Evolutionary conservation across 1,139 yeast genomes (phyloP), one percentile per base, ranked within the genome.

Genomic region (Candida sp.): DNA sequence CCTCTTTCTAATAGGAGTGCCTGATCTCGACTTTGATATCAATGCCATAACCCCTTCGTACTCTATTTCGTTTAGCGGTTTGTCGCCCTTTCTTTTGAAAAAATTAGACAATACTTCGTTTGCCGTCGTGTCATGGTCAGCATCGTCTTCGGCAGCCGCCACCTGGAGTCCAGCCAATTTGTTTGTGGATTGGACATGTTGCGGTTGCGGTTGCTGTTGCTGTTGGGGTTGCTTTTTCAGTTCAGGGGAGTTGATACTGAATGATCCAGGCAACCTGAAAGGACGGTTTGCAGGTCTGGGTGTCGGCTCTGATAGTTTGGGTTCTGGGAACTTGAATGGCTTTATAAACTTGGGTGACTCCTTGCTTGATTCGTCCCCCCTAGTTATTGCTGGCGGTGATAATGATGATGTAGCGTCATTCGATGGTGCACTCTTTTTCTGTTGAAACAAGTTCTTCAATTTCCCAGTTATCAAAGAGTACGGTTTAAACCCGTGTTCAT

Each of bases 21-120:
- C 55, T 4, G 49, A 28, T 56, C 65, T 62, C 35, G 75, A 64
- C 47, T 62, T 59, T 23, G 68, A 58, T 49, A 75, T 54, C 65
- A 81, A 65, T 78, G 96, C 82, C 62, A 89, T 68, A 0, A 92
- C 96, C 4, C 97, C 97, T 63, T 88, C 96, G 57, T 86, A 81
- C 66, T 93, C 98, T 46, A 91, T 76, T 17, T 87, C 92, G 8
- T 86, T 78, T 53, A 92, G 73, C 7, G 96, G 93, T 17, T 72
- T 71, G 53, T 85, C 83, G n/a, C 97, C 97, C 63, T 90, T 91
- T 38, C 73, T 75, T 34, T 79, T 78, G 67, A 92, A 92, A 63
- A 92, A 92, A 40, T 79, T 83, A 5, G 93, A 87, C 51, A 92
- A 73, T 30, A 83, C 78, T 48, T 81, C 84, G 65, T 86, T 88